Percentiles rank a stretch among this genome's conserved stretches.
These are phyloP conservation scores for Saposhnikovia divaricata DNA, from an alignment of 129 eudicot species.

Conservation along the genomic window DNA sequence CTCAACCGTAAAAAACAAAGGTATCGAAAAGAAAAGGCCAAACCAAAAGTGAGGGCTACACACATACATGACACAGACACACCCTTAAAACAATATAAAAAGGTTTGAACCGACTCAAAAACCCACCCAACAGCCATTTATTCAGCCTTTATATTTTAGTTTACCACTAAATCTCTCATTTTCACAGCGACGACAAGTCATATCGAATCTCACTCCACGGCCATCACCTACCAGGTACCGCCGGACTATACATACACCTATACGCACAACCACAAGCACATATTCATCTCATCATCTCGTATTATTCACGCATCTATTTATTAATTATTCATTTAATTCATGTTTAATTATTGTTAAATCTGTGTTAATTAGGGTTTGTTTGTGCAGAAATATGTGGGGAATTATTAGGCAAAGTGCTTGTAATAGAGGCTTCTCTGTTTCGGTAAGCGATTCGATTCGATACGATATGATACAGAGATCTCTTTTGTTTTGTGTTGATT, in stretches of 20 bases:
- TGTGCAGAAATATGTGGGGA: conserved; percentile 24
- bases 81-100: too few relatives aligned
- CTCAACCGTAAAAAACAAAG: too few relatives aligned
- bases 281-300: too few relatives aligned
- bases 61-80: not conserved
- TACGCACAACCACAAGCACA: not conserved
- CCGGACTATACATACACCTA: not conserved
- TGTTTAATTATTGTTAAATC: not conserved
- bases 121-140: not conserved
- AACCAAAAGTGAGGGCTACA: too few relatives aligned
- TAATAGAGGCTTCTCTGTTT: conserved; percentile 16
- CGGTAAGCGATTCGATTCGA: conserved; percentile 7
- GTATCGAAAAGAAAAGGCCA: too few relatives aligned
- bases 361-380: not conserved
- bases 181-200: not conserved
- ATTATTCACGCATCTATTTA: too few relatives aligned
- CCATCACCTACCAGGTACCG: conserved; percentile 1
- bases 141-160: not conserved
- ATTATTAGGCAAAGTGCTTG: conserved; percentile 13
- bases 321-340: too few relatives aligned
- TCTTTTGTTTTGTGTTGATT: not conserved
- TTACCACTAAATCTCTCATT: not conserved
- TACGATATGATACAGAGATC: not conserved
- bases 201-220: not conserved
- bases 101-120: not conserved